Evolutionary conservation across 1,139 yeast genomes (phyloP).

Genomic region (Diutina sp.): DNA sequence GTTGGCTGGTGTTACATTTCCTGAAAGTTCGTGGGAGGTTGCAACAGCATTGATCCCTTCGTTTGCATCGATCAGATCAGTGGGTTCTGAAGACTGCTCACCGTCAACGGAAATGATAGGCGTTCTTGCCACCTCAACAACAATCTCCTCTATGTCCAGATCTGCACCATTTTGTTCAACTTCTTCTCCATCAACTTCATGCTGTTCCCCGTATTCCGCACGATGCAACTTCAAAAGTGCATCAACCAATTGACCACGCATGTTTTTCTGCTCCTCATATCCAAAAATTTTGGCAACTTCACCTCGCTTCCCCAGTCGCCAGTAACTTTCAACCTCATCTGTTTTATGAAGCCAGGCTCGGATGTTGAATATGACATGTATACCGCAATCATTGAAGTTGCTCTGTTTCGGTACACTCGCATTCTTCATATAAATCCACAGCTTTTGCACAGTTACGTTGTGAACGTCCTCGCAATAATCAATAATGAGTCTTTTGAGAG

Average conservation of each 20-base stretch:
- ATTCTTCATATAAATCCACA: conserved; percentile 26
- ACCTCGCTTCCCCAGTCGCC: conserved; percentile 23
- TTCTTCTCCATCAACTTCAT: conserved; percentile 2
- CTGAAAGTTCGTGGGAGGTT: too few relatives aligned
- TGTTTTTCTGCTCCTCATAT: conserved; percentile 4
- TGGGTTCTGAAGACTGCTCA: neutral
- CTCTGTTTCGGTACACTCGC: conserved; percentile 74
- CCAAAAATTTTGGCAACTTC: conserved; percentile 8
- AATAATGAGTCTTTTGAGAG: conserved; percentile 51
- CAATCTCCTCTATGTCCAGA: conserved; percentile 3
- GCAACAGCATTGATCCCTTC: too few relatives aligned
- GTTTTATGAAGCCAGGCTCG: conserved; percentile 48
- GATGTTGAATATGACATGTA: conserved; percentile 76
- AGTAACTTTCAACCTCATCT: conserved; percentile 32
- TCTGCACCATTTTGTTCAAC: conserved; percentile 7
- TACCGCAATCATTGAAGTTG: conserved; percentile 91
- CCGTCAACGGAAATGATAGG: neutral
- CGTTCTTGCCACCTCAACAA: neutral
- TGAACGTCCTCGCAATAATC: conserved; percentile 61
- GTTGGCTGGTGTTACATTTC: too few relatives aligned
- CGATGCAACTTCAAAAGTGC: conserved; percentile 6
- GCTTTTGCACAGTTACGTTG: conserved; percentile 30
- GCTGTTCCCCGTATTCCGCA: conserved; percentile 4
- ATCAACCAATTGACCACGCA: conserved; percentile 6
- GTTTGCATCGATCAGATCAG: too few relatives aligned